These are phyloP conservation scores for Ceratocystis lukuohia DNA, from an alignment of 2,329 filamentous ascomycete genomes.

Conservation along the genomic window DNA sequence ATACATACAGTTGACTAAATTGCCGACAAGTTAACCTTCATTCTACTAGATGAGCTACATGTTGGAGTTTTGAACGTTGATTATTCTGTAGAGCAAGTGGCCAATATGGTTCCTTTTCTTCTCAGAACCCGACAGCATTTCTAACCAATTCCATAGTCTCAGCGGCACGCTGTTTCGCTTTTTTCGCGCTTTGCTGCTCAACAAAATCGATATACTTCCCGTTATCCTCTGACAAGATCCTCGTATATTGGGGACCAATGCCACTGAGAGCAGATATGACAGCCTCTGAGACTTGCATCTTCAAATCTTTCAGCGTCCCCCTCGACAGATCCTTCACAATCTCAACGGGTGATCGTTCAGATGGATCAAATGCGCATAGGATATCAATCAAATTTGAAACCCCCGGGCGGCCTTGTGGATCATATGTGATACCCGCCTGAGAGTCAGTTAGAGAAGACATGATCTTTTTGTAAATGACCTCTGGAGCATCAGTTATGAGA, in stretches of 20 bases:
- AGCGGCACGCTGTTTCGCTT: conserved; percentile 48
- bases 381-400: conserved; percentile 80
- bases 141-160: conserved; percentile 43
- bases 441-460: conserved; percentile 66
- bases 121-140: conserved; percentile 37
- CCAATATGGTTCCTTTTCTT: not conserved
- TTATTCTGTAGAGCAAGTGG: too few species aligned
- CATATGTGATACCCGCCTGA: conserved; percentile 52
- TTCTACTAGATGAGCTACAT: too few species aligned
- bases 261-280: conserved; percentile 40
- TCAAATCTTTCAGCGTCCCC: conserved; percentile 29
- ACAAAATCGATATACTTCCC: conserved; percentile 43
- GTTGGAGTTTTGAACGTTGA: too few species aligned
- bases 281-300: conserved; percentile 44
- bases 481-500: conserved; percentile 58
- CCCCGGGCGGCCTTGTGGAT: conserved; percentile 56
- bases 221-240: conserved; percentile 36
- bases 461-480: conserved; percentile 56
- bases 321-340: conserved; percentile 30
- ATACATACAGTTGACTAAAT: too few species aligned
- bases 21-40: too few species aligned
- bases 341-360: conserved; percentile 29
- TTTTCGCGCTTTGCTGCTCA: conserved; percentile 43
- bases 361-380: conserved; percentile 51
- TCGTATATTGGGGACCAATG: conserved; percentile 43